Evolutionary conservation across 2,329 filamentous ascomycete genomes (phyloP).

Genomic region (Colletotrichum phormii): DNA sequence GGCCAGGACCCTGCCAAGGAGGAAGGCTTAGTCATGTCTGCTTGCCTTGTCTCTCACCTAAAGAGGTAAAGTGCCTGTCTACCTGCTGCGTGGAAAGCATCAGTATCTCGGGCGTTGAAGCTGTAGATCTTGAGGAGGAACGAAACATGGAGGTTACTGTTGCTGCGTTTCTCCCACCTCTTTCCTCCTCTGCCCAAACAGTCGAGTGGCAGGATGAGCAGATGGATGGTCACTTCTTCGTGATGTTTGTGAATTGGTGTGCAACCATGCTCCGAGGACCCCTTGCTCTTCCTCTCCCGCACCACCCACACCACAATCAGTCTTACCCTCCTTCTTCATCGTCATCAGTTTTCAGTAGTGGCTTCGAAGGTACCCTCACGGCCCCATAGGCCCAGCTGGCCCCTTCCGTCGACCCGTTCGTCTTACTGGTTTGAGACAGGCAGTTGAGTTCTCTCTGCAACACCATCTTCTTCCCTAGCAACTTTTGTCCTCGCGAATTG

Average conservation of each 20-base stretch:
- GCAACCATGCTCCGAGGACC: not conserved
- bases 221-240: not conserved
- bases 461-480: not conserved
- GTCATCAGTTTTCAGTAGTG: slow-evolving; percentile 7
- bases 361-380: slow-evolving; percentile 9
- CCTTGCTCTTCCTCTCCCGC: slow-evolving; percentile 1
- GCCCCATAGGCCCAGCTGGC: slow-evolving; percentile 3
- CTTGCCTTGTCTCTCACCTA: not conserved
- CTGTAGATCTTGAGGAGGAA: not conserved
- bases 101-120: not conserved
- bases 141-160: not conserved
- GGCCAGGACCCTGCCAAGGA: not conserved
- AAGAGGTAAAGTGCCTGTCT: not conserved
- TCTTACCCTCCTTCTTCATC: slow-evolving; percentile 25
- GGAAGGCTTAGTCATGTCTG: not conserved
- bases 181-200: slow-evolving; percentile 1
- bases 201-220: not conserved
- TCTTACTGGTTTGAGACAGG: slow-evolving; percentile 1
- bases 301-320: not conserved
- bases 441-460: not conserved
- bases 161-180: not conserved
- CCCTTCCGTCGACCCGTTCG: not conserved
- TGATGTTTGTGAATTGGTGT: not conserved
- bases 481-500: slow-evolving; percentile 18
- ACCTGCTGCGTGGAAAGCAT: not conserved